Evolutionary conservation across 1,284 basidiomycete genomes (phyloP).

Genomic region (Retiboletus flavoniger): DNA sequence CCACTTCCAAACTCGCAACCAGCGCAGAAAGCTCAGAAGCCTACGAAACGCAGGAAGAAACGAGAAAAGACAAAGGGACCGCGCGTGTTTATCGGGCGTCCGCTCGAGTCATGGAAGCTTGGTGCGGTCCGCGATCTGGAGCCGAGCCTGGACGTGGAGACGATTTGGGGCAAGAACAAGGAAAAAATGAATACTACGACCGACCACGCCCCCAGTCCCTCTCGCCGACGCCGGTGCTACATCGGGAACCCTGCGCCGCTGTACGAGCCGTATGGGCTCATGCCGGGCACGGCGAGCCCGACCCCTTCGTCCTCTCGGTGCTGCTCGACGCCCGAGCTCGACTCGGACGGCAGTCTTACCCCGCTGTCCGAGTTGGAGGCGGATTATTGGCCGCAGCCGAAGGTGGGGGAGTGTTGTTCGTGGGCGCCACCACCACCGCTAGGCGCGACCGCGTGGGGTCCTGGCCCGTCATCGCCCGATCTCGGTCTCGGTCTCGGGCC

Average conservation of each 20-base stretch:
- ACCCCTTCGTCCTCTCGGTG: slow-evolving; percentile 8
- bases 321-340: slow-evolving; percentile 7
- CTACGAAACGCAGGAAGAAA: not conserved
- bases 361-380: slow-evolving; percentile 10
- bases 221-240: slow-evolving; percentile 12
- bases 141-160: slow-evolving; percentile 9
- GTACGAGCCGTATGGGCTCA: slow-evolving; percentile 24
- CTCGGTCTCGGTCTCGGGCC: no score
- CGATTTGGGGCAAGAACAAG: not conserved
- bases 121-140: slow-evolving; percentile 26
- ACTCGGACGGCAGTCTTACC: slow-evolving; percentile 18
- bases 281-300: slow-evolving; percentile 10
- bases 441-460: not conserved
- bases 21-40: not conserved
- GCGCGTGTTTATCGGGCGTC: slow-evolving; percentile 29
- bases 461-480: no score
- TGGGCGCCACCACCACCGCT: slow-evolving; percentile 22
- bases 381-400: slow-evolving; percentile 32
- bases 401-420: slow-evolving; percentile 29
- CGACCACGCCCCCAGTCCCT: not conserved
- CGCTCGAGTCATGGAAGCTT: slow-evolving; percentile 26
- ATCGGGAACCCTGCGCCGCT: slow-evolving; percentile 20
- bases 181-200: not conserved
- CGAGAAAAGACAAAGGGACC: slow-evolving; percentile 4
- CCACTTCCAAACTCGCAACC: not conserved